These are phyloP conservation scores for Aspergillus campestris DNA, from an alignment of 495 filamentous ascomycete genomes.

Conservation along the genomic window DNA sequence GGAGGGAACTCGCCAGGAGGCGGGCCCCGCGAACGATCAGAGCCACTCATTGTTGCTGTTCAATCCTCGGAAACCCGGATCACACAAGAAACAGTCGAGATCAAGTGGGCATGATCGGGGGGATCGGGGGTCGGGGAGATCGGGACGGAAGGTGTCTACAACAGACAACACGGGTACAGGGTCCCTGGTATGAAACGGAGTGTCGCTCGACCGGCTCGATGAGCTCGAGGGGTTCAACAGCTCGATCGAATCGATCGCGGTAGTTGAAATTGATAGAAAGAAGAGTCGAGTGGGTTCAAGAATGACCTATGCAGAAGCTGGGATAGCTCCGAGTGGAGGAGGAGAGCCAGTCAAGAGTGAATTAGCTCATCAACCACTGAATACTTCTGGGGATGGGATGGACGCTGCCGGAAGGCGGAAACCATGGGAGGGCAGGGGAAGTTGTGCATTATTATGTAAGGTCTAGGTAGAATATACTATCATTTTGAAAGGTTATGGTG, in stretches of 20 bases:
- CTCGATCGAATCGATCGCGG: neutral
- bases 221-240: neutral
- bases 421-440: neutral
- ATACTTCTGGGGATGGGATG: slow-evolving; percentile 9
- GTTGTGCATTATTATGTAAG: too few species aligned
- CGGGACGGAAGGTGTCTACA: too few species aligned
- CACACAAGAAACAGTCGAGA: slow-evolving; percentile 19
- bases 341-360: neutral
- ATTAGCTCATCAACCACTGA: slow-evolving; percentile 23
- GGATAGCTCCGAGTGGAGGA: slow-evolving; percentile 3
- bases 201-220: slow-evolving; percentile 2
- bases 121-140: slow-evolving; percentile 3
- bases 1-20: slow-evolving; percentile 19
- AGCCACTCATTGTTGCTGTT: slow-evolving; percentile 28
- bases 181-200: slow-evolving; percentile 7
- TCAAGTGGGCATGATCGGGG: slow-evolving; percentile 34
- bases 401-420: slow-evolving; percentile 14
- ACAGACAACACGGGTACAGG: slow-evolving; percentile 6
- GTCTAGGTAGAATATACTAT: neutral
- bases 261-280: neutral
- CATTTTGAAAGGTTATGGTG: neutral
- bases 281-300: neutral
- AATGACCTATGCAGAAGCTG: neutral
- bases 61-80: slow-evolving; percentile 15
- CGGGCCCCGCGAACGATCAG: slow-evolving; percentile 27